Percentiles rank a stretch among this genome's conserved stretches.
Conservation (phyloP, 495 filamentous ascomycete species). For the Pyrenula massariospora region DNA sequence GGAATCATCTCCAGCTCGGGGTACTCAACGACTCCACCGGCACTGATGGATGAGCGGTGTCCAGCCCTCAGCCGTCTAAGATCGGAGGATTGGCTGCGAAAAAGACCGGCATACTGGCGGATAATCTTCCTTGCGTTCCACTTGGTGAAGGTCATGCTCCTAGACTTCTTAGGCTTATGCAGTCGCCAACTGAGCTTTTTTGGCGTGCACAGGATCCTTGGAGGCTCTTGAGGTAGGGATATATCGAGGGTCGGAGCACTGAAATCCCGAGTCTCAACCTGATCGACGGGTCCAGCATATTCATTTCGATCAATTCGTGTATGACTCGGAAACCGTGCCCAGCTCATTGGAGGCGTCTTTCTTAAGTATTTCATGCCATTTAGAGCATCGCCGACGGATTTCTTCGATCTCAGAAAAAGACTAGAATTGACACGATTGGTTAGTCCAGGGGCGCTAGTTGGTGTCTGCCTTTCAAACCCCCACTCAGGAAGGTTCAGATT, state of each 20-base stretch:
- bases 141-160: slow-evolving; percentile 10
- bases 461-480: neutral
- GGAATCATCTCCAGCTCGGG: slow-evolving; percentile 11
- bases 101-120: neutral
- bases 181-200: neutral
- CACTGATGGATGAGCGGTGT: slow-evolving; percentile 10
- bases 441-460: neutral
- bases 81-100: neutral
- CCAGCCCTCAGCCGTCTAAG: slow-evolving; percentile 2
- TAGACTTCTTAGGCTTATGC: slow-evolving; percentile 4
- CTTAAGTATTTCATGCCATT: neutral
- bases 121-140: slow-evolving; percentile 5
- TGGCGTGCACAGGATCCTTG: neutral
- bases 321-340: slow-evolving; percentile 10
- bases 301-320: slow-evolving; percentile 4
- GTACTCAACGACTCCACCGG: slow-evolving; percentile 9
- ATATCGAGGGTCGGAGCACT: neutral
- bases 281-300: slow-evolving; percentile 4
- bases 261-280: slow-evolving; percentile 11
- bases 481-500: neutral
- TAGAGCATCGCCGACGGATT: neutral
- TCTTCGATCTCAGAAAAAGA: neutral
- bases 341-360: neutral
- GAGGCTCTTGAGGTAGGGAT: neutral
- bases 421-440: neutral